phyloP scores from a whole-genome alignment of 257 asterid genomes.

The Solanum arcanum region DNA sequence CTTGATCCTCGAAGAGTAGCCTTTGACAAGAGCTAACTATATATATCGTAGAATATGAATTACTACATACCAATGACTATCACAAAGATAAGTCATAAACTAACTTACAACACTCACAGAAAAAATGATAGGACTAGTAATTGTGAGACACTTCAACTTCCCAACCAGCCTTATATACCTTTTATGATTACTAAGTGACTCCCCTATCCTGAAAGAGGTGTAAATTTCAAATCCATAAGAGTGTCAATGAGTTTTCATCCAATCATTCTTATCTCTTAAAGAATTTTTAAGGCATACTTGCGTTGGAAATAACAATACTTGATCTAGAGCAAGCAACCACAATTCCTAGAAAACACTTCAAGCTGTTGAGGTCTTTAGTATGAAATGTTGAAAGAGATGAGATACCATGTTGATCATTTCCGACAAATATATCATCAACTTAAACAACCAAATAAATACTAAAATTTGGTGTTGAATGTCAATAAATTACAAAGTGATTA shows the following conservation, averaged over 20 bases:
- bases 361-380: not conserved
- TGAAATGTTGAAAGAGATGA: not conserved
- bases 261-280: too few species aligned
- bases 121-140: not conserved
- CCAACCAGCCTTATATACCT: not conserved
- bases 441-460: not conserved
- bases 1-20: not conserved
- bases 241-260: not conserved
- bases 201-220: not conserved
- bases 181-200: not conserved
- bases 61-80: not conserved
- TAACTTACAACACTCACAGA: too few species aligned
- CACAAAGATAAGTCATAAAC: not conserved
- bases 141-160: not conserved
- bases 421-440: not conserved
- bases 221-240: not conserved
- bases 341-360: not conserved
- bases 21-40: not conserved
- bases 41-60: too few species aligned
- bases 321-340: not conserved
- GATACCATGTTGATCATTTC: not conserved
- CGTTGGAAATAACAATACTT: not conserved
- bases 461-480: not conserved
- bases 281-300: not conserved
- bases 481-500: not conserved